Evolutionary conservation across 768 basidiomycete species (phyloP), one percentile per base, ranked within the genome.

Genomic region (Mycena metata): DNA sequence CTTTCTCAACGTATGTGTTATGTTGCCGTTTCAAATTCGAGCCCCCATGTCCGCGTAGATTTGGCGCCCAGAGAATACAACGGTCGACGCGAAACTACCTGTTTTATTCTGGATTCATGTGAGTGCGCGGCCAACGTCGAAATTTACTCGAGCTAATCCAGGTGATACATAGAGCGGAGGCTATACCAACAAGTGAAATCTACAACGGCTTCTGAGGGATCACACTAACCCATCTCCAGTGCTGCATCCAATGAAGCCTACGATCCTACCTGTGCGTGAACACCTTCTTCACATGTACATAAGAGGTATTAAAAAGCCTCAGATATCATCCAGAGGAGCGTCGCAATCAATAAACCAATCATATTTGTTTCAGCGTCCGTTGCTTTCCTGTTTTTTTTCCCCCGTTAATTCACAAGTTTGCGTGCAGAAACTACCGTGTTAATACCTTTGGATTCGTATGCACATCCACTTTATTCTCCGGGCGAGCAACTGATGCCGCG

Each of bases 381-480:
- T 24, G 21, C 43, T 55, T 3, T 60, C 39, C 11, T 39, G 39
- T 11, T 26, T 35, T 33, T 5, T 57, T 12, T 60, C 11, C 61
- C 35, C 36, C n/a, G 30, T 24, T 15, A 17, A n/a, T 10, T 58
- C 4, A 15, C 24, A 21, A 33, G 21, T 26, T 42, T 13, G n/a
- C n/a, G 8, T 36, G 6, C 69, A 89, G 86, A 10, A 89, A 89
- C 72, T 89, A 88, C 63, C 86, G 88, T 3, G 64, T 88, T 50
- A 89, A 88, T 70, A 85, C 85, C 0, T 88, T 88, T 69, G 88
- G 88, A 52, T 89, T 88, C 64, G 86, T 87, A 51, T 66, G 82
- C 75, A 17, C 30, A 30, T 35, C 59, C 12, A 2, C 26, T 50
- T 64, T 11, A 24, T 1, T 16, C 11, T 11, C 1, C n/a, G 10